Evolutionary conservation across 1,139 yeast species (phyloP), one percentile per base, ranked within the genome.

Genomic region (Pichia sp.): DNA sequence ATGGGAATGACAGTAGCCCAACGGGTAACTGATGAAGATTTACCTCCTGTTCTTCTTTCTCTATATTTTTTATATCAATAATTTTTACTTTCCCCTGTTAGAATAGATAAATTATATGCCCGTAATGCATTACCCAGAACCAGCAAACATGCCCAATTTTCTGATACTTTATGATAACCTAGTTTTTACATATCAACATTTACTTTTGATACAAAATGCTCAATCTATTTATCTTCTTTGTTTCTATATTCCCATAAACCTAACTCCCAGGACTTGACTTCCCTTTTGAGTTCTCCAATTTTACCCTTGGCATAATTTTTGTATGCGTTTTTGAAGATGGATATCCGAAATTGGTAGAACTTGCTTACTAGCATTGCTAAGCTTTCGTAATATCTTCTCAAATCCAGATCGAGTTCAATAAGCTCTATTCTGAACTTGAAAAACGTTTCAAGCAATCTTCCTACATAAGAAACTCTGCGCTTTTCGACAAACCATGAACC

Each of bases 291-390:
- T 37, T 61, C 63, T 34, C 57, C 59, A 4, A 73, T 54, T 45
- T 67, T 66, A 23, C 56, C 63, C 34, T 52, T 50, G 1, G 70
- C 67, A 55, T 69, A 72, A 48, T 65, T 66, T 49, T 67, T 70
- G 25, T 80, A 60, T 1, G 73, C 71, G 50, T 70, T 67, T 41
- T 62, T 62, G 44, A 79, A 58, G 55, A 79, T 73, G 0, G 66
- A 66, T 1, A 76, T 66, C 60, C 78, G 78, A 65, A 77, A 81
- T 51, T 70, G 73, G 55, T 85, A 67, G 55, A 78, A 83, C 49
- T 75, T 76, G 48, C 85, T 82, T 21, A 84, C 71, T 60, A 83
- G 87, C 47, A 80, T 75, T 0, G 91, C 90, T 10, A 84, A 61
- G 3, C 66, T 61, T 61, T 85, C 91, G 65, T 85, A 87, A 28